Evolutionary conservation across 495 filamentous ascomycete species (phyloP), one percentile per base, ranked within the genome.

Genomic region (Parachaetomium inaequale): DNA sequence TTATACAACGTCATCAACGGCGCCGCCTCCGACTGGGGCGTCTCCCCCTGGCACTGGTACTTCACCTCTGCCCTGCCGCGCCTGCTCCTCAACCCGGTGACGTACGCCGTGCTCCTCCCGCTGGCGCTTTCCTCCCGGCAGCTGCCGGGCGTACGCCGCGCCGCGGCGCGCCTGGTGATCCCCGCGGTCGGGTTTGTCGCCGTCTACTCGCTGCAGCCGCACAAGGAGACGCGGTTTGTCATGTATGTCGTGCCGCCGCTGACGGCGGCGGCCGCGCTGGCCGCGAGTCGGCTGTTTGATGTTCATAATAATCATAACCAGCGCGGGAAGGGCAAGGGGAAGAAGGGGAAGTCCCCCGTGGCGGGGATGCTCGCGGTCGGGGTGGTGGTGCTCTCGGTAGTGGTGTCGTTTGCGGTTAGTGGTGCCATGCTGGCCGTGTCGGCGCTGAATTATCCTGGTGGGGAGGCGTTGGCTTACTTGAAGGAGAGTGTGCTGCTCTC

Each of bases 211-310:
- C 51, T 82, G 7, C 87, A 95, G 47, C 93, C 94, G 4, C 94
- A 99, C 75, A 99, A 99, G 72, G 94, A 99, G 76, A 89, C 90
- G 78, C 88, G 94, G 21, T 99, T 99, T 78, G 88, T 99, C 65
- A 80, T 98, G 61, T 98, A 98, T 76, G 78, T 85, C 65, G 80
- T 96, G 46, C 95, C 95, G 0, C 77, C 85, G 0, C 75, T 97
- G 6, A 96, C 94, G 0, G 88, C 90, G 6, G 81, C 85, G 21
- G 88, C 92, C 8, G 86, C 92, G 0, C 78, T 91, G 1, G 86
- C 86, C 19, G 89, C 91, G 2, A 80, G 83, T 21, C 88, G 87
- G 72, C 81, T 96, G 61, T 94, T 87, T n/a, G n/a, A n/a, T n/a
- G n/a, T n/a, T n/a, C n/a, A n/a, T n/a, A n/a, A n/a, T n/a, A n/a